Conservation (phyloP, 192 early-diverging fungal genomes). For the Diversispora eburnea region DNA sequence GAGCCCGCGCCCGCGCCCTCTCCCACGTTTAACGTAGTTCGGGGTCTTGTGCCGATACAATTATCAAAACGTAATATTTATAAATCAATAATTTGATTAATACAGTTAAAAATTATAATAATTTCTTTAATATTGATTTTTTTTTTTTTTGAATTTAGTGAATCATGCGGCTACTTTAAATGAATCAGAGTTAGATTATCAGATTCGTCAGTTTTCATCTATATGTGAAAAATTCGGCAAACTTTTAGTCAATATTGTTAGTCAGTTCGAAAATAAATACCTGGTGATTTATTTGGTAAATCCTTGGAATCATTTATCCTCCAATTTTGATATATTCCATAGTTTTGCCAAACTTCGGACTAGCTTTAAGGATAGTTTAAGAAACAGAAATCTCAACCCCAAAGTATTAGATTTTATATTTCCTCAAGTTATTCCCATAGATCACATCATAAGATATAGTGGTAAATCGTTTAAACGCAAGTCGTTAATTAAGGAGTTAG, state of each 20-base stretch:
- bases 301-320: background rate
- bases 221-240: background rate
- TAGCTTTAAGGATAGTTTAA: background rate
- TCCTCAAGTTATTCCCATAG: constrained; percentile 14
- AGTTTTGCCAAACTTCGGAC: constrained; percentile 1
- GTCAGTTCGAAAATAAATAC: background rate
- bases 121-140: too few species aligned
- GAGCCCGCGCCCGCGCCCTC: background rate
- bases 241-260: background rate
- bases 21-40: too few species aligned
- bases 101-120: too few species aligned
- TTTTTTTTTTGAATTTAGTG: background rate
- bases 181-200: background rate
- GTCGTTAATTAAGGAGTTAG: background rate
- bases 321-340: constrained; percentile 14
- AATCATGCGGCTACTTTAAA: background rate
- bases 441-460: constrained; percentile 5
- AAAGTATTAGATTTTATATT: background rate
- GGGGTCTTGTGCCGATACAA: too few species aligned
- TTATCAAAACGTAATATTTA: too few species aligned
- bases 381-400: background rate
- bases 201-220: background rate
- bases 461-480: background rate
- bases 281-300: constrained; percentile 19
- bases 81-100: too few species aligned